Base-by-base conservation (phyloP, 2,329 filamentous ascomycete genomes). In the Stromatinia cepivora region DNA sequence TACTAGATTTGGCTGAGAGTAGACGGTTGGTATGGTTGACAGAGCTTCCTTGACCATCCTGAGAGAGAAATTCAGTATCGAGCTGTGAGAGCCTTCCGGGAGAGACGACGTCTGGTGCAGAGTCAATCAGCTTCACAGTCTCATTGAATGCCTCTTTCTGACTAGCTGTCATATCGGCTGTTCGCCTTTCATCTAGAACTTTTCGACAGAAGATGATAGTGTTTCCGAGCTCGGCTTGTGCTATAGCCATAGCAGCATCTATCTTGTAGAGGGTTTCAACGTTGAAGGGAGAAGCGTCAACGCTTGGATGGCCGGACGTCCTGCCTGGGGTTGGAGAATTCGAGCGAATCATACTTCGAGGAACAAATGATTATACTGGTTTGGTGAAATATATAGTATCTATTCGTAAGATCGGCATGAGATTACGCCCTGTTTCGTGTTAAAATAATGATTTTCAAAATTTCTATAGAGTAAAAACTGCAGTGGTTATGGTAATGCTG, bases 41-140 rank as follows among this genome's bases (percentile, higher is more conserved):
- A 42, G 6, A 8, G 36, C 1, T 8, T 42, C 17, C 13, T 25
- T 25, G 54, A 17, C 22, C 34, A 39, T 3, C 7, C 15, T 9
- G 39, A 59, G 39, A 59, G n/a, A 7, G 4, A 20, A 9, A 10
- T 10, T 59, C 17, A 6, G 25, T 59, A 46, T 45, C 39, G 10
- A 46, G 57, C 25, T 59, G 39, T 25, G 57, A 59, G 39, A 59
- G 57, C 9, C 57, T 46, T 31, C 9, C 15, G 13, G 39, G 4
- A 0, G 57, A 61, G 9, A 34, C 13, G 6, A 0, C 10, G 0
- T 5, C n/a, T 7, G 20, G 42, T 3, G 28, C 28, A 1, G 42
- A 46, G 6, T n/a, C 20, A 34, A 61, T 15, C 3, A 48, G 11
- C 17, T 28, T 31, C 39, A 61, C 6, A 31, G 17, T n/a, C 10